Evolutionary conservation across 1,284 basidiomycete species (phyloP), one percentile per base, ranked within the genome.

Genomic region (Cutaneotrichosporon spelunceum): DNA sequence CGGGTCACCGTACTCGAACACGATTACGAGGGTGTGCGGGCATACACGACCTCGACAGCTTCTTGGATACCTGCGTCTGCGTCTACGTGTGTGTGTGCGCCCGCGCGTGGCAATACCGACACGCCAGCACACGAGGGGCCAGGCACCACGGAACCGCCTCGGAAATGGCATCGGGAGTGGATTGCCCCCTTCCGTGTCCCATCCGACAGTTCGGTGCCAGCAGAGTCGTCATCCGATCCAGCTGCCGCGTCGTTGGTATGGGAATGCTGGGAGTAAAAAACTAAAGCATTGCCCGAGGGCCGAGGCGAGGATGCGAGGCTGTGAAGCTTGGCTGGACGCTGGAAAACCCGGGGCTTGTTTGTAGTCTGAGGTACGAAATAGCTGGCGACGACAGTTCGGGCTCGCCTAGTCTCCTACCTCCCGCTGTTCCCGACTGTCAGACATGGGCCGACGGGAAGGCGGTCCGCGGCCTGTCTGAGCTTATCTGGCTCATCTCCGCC

Each of bases 81-180:
- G n/a, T n/a, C n/a, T n/a, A n/a, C n/a, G n/a, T n/a, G n/a, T n/a
- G n/a, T n/a, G n/a, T n/a, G n/a, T n/a, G n/a, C n/a, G n/a, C n/a
- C n/a, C n/a, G n/a, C n/a, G n/a, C n/a, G n/a, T n/a, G n/a, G n/a
- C n/a, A 36, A 36, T 19, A 7, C 39, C 45, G 45, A 24, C 23
- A 13, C 45, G 45, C 23, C 23, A 6, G 14, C 23, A 21, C 14
- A 24, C 23, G 16, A 19, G 16, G 48, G 48, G 48, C 48, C 24
- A 50, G 48, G 48, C 48, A 50, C 48, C 48, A 50, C 27, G 26
- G 48, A 50, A 50, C 27, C 48, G 27, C 48, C 27, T 50, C 48
- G 48, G 48, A 50, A 50, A 30, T n/a, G 27, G 8, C 19, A n/a
- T 30, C 48, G 48, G 48, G 48, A 50, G 26, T 50, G 48, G 27